Evolutionary conservation across 805 yeast genomes (phyloP).

Genomic region (Metschnikowia lunata): DNA sequence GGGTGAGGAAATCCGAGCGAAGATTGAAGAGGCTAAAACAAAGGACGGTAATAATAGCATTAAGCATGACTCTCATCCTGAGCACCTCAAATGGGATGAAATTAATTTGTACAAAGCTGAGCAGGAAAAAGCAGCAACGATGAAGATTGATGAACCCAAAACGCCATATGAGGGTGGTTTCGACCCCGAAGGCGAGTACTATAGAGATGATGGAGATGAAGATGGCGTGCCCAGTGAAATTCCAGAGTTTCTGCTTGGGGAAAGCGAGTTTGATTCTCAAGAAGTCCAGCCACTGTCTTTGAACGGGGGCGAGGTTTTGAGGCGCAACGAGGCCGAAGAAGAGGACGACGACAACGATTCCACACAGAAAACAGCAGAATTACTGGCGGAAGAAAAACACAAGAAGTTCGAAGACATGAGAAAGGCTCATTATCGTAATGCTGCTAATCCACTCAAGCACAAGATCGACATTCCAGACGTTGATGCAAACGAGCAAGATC

Average conservation of each 20-base stretch:
- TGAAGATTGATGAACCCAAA: conserved; percentile 91
- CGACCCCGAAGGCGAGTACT: conserved; percentile 76
- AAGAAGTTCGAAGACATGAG: conserved; percentile 71
- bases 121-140: conserved; percentile 65
- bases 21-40: conserved; percentile 39
- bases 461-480: conserved; percentile 11
- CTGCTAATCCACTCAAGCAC: conserved; percentile 45
- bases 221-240: conserved; percentile 27
- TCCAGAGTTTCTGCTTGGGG: conserved; percentile 55
- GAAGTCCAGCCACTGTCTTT: conserved; percentile 24
- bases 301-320: conserved; percentile 39
- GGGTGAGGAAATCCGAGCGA: conserved; percentile 46
- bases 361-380: conserved; percentile 15
- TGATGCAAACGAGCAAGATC: neutral
- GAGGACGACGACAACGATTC: conserved; percentile 36
- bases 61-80: neutral
- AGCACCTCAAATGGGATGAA: conserved; percentile 81
- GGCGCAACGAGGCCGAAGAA: conserved; percentile 27
- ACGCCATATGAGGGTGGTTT: conserved; percentile 93
- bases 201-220: conserved; percentile 63
- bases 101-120: conserved; percentile 69
- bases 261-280: conserved; percentile 42
- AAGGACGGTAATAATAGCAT: conserved; percentile 8
- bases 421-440: conserved; percentile 70
- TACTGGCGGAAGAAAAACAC: conserved; percentile 58